Conservation (phyloP, 106 monocot genomes). For the Hemerocallis citrina region DNA sequence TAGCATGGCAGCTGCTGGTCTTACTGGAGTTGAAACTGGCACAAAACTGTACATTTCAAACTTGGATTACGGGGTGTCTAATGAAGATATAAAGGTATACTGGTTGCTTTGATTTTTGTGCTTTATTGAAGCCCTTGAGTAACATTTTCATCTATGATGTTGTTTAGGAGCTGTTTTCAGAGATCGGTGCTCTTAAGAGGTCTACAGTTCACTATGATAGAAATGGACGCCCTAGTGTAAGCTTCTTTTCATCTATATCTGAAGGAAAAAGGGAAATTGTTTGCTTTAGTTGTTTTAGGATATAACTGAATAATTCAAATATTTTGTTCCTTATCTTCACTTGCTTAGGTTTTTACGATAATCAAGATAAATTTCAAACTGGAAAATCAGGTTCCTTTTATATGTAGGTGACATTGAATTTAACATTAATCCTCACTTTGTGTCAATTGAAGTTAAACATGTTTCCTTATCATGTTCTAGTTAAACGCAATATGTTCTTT, state of each 20-base stretch:
- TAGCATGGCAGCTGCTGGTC: conserved; percentile 65
- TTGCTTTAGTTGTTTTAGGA: background rate
- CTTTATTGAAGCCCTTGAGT: background rate
- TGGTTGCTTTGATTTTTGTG: background rate
- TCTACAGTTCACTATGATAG: conserved; percentile 82
- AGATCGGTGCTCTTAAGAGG: conserved; percentile 70
- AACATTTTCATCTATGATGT: background rate
- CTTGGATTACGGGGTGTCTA: conserved; percentile 91
- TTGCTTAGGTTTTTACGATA: too few species aligned
- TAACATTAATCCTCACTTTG: too few species aligned
- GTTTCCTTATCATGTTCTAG: too few species aligned
- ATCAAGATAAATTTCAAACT: too few species aligned
- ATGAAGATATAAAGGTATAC: conserved; percentile 93
- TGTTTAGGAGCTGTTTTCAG: conserved; percentile 88
- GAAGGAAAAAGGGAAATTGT: background rate
- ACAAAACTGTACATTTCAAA: conserved; percentile 94
- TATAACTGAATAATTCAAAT: background rate
- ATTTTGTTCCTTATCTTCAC: too few species aligned
- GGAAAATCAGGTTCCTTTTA: too few species aligned
- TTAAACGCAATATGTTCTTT: too few species aligned
- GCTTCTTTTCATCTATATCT: conserved; percentile 12
- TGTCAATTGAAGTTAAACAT: too few species aligned
- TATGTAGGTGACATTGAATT: too few species aligned
- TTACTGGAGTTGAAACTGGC: conserved; percentile 50
- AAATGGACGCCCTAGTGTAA: conserved; percentile 76